These are phyloP conservation scores for Tilletia caries DNA, from an alignment of 1,284 basidiomycete genomes.

Conservation along the genomic window DNA sequence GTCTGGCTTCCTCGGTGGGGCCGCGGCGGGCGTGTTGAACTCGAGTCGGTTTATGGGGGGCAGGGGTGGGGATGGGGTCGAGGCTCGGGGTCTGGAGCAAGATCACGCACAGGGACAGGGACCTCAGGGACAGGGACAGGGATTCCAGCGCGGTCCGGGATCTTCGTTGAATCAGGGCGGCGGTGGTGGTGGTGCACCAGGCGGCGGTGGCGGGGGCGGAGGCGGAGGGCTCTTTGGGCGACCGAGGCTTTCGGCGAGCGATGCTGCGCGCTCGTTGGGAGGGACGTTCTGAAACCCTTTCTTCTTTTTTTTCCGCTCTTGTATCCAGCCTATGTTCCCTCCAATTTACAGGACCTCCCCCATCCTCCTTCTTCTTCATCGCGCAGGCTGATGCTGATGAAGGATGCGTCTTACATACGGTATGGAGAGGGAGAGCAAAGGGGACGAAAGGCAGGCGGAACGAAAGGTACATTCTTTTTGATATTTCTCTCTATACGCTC, in stretches of 20 bases:
- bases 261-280: slow-evolving; percentile 4
- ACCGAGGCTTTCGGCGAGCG: slow-evolving; percentile 1
- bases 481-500: too few species aligned
- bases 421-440: too few species aligned
- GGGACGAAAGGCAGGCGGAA: too few species aligned
- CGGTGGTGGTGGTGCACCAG: not conserved
- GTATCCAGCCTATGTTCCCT: not conserved
- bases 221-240: not conserved
- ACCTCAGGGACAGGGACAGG: not conserved
- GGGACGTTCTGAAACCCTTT: slow-evolving; percentile 3
- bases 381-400: not conserved
- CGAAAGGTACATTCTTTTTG: too few species aligned
- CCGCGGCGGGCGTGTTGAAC: not conserved
- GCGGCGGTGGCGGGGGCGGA: not conserved
- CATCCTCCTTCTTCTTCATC: too few species aligned
- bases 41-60: slow-evolving; percentile 5
- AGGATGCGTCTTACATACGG: too few species aligned
- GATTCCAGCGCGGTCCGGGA: not conserved
- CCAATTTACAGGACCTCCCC: too few species aligned
- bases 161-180: not conserved
- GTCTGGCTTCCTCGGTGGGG: not conserved
- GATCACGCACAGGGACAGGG: not conserved
- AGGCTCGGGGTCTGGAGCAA: not conserved
- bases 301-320: too few species aligned
- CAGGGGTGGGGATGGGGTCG: not conserved